phyloP scores from a whole-genome alignment of 1,284 basidiomycete genomes.

The Boletellus deceptivus region DNA sequence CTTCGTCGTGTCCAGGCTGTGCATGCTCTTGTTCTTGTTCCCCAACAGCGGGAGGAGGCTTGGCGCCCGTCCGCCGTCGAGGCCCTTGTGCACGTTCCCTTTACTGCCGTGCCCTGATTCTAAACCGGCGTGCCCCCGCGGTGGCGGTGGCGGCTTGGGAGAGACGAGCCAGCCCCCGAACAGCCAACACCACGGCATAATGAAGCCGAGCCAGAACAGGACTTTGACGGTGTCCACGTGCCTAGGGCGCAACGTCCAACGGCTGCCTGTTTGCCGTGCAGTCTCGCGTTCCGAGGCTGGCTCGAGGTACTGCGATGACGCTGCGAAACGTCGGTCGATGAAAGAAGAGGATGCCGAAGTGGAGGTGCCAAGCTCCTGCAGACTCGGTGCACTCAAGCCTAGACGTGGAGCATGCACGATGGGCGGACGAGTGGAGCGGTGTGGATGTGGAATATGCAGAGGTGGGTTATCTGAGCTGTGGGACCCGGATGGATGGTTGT shows the following conservation, averaged over 20 bases:
- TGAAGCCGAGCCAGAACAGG: slow-evolving; percentile 68
- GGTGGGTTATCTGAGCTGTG: slow-evolving; percentile 18
- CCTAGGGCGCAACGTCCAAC: slow-evolving; percentile 30
- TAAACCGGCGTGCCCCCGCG: not conserved
- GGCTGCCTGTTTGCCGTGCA: slow-evolving; percentile 12
- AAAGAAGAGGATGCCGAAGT: slow-evolving; percentile 34
- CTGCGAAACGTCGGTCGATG: slow-evolving; percentile 33
- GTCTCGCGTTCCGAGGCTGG: slow-evolving; percentile 24
- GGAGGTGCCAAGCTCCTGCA: slow-evolving; percentile 25
- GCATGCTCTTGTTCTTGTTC: slow-evolving; percentile 21
- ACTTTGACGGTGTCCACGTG: slow-evolving; percentile 47
- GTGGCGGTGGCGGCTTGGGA: not conserved
- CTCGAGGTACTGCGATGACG: slow-evolving; percentile 28
- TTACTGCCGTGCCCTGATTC: slow-evolving; percentile 2
- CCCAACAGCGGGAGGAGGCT: slow-evolving; percentile 37
- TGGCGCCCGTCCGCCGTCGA: slow-evolving; percentile 18
- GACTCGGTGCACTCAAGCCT: slow-evolving; percentile 29
- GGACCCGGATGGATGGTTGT: slow-evolving; percentile 17
- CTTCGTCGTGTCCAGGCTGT: slow-evolving; percentile 24
- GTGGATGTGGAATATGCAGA: slow-evolving; percentile 3
- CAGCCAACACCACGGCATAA: slow-evolving; percentile 66
- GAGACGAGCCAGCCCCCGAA: slow-evolving; percentile 67
- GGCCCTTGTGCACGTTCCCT: slow-evolving; percentile 14
- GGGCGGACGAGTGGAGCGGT: slow-evolving; percentile 8
- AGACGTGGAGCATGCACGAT: slow-evolving; percentile 9